phyloP scores from a whole-genome alignment of 305 asterid genomes.

The Solanum hybrid region DNA sequence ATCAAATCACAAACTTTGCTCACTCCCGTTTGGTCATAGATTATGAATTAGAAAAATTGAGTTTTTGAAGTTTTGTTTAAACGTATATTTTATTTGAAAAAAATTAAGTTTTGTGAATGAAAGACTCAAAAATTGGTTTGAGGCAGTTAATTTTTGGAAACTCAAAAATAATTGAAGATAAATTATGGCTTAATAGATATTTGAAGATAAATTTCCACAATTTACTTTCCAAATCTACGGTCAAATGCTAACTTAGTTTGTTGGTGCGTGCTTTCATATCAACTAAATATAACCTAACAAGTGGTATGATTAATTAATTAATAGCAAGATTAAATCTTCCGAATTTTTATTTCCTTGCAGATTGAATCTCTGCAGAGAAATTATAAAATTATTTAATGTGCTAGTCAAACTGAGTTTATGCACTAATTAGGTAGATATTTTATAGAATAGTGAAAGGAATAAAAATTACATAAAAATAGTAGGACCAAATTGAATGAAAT shows the following conservation, averaged over 20 bases:
- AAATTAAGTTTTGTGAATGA: not conserved
- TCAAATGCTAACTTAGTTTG: not conserved
- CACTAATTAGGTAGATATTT: not conserved
- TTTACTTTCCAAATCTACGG: fast-evolving
- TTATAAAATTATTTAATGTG: not conserved
- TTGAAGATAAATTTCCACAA: not conserved
- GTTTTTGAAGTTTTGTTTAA: not conserved
- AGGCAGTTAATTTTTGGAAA: not conserved
- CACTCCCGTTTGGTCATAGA: not conserved
- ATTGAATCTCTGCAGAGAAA: not conserved
- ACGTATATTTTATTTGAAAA: not conserved
- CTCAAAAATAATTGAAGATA: not conserved
- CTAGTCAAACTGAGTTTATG: not conserved
- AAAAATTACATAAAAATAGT: not conserved
- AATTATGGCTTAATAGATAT: too few species aligned
- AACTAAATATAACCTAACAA: not conserved
- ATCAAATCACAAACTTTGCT: not conserved
- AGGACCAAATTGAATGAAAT: not conserved
- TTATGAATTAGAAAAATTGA: not conserved
- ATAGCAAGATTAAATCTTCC: not conserved
- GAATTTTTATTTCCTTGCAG: too few species aligned
- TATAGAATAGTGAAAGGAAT: not conserved
- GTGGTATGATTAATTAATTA: not conserved
- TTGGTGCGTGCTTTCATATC: not conserved
- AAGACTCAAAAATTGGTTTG: not conserved